Evolutionary conservation across 352 stramenopile species (phyloP).

Genomic region (Phytophthora citricola): DNA sequence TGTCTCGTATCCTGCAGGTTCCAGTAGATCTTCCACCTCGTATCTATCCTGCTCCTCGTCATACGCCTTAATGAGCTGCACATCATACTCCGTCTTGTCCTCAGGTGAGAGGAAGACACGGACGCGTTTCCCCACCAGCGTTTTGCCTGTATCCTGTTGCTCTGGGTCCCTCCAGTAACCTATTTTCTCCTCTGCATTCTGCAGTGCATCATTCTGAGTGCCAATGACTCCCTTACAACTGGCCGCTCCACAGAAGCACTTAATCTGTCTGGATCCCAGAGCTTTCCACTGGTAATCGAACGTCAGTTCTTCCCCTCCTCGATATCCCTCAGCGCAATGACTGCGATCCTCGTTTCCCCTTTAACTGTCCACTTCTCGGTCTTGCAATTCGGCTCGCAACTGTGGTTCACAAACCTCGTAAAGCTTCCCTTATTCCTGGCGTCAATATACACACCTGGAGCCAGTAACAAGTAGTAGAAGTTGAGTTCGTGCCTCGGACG

Average conservation of each 20-base stretch:
- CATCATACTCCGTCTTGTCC: slow-evolving; percentile 66
- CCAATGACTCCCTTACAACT: slow-evolving; percentile 87
- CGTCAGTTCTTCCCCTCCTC: slow-evolving; percentile 89
- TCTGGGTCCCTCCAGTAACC: slow-evolving; percentile 77
- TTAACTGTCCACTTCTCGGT: slow-evolving; percentile 96
- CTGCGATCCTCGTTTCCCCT: slow-evolving; percentile 93
- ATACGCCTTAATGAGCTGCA: slow-evolving; percentile 58
- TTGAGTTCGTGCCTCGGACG: slow-evolving; percentile 79
- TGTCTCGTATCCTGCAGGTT: slow-evolving; percentile 38
- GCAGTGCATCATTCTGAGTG: slow-evolving; percentile 45
- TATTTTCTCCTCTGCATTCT: slow-evolving; percentile 42
- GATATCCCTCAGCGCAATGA: slow-evolving; percentile 94
- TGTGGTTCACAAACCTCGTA: slow-evolving; percentile 97
- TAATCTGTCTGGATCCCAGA: slow-evolving; percentile 82
- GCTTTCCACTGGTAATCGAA: slow-evolving; percentile 98
- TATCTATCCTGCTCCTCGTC: slow-evolving; percentile 54
- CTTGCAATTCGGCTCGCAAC: slow-evolving; percentile 95
- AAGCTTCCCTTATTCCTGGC: slow-evolving; percentile 92
- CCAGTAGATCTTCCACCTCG: slow-evolving; percentile 54
- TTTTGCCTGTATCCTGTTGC: slow-evolving; percentile 50
- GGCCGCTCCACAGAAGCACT: slow-evolving; percentile 68
- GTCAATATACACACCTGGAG: slow-evolving; percentile 90
- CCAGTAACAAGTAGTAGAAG: slow-evolving; percentile 88
- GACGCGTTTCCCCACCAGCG: slow-evolving; percentile 63
- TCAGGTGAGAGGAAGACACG: slow-evolving; percentile 67